A percentile compares a stretch with the other conserved stretches of the same genome.
Conservation (phyloP, 768 basidiomycete genomes). For the Macrocybe gigantea region DNA sequence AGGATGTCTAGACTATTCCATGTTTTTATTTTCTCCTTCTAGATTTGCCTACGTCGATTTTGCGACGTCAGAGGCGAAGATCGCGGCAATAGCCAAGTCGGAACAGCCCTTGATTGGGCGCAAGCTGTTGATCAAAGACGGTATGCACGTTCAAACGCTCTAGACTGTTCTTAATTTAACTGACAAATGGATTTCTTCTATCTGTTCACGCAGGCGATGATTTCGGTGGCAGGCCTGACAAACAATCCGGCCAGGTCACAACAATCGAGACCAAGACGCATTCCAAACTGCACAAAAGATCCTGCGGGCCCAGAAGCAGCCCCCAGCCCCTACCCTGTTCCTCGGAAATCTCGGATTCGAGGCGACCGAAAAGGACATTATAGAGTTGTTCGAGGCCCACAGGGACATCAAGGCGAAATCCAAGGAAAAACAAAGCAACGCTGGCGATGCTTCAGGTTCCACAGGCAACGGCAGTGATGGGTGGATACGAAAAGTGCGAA, state of each 20-base stretch:
- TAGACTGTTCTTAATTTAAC: constrained; percentile 1
- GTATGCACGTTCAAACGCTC: constrained; percentile 30
- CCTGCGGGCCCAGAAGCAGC: constrained; percentile 72
- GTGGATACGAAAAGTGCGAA: constrained; percentile 77
- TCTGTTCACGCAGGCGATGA: constrained; percentile 50
- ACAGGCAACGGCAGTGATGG: constrained; percentile 27
- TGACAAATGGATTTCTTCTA: constrained; percentile 1
- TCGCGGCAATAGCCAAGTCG: constrained; percentile 69
- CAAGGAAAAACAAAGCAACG: constrained; percentile 21
- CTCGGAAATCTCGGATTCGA: constrained; percentile 92
- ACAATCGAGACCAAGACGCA: constrained; percentile 24
- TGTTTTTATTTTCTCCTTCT: constrained; percentile 8
- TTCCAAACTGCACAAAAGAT: constrained; percentile 77
- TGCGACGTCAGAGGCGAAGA: constrained; percentile 67
- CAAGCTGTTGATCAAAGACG: constrained; percentile 89
- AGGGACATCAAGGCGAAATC: constrained; percentile 29
- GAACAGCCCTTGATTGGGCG: constrained; percentile 83
- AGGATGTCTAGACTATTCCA: background rate
- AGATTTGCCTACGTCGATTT: constrained; percentile 99
- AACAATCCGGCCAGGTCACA: constrained; percentile 23
- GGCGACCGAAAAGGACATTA: constrained; percentile 73
- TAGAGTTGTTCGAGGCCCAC: constrained; percentile 70
- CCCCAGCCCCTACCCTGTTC: constrained; percentile 82
- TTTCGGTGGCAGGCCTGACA: constrained; percentile 61
- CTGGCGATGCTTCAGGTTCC: constrained; percentile 20